These are phyloP conservation scores for Ogataea methanolica DNA, from an alignment of 805 yeast genomes.

Conservation along the genomic window DNA sequence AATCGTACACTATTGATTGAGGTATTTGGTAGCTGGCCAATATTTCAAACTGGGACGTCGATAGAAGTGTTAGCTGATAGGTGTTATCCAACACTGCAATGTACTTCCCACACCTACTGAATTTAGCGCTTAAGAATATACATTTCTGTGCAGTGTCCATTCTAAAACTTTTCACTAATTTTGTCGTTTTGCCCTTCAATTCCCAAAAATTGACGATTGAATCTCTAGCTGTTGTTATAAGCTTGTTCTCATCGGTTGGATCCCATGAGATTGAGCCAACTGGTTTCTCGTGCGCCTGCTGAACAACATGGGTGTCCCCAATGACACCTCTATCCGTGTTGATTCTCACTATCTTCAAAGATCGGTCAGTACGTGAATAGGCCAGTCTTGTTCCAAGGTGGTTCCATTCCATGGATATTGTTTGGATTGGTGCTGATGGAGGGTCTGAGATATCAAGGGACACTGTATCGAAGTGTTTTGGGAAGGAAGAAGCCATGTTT, in stretches of 20 bases:
- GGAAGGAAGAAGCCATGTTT: background rate
- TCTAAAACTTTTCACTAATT: slow-evolving; percentile 10
- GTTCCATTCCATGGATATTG: slow-evolving; percentile 36
- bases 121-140: slow-evolving; percentile 25
- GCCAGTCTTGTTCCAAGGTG: slow-evolving; percentile 38
- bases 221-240: slow-evolving; percentile 45
- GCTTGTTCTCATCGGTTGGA: slow-evolving; percentile 35
- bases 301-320: slow-evolving; percentile 33
- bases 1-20: slow-evolving; percentile 30
- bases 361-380: slow-evolving; percentile 38
- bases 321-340: slow-evolving; percentile 23
- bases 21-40: slow-evolving; percentile 19
- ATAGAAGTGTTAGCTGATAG: slow-evolving; percentile 28
- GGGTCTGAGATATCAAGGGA: slow-evolving; percentile 11
- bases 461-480: slow-evolving; percentile 11
- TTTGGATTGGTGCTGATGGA: slow-evolving; percentile 23
- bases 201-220: slow-evolving; percentile 40
- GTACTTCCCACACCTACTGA: slow-evolving; percentile 36
- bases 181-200: slow-evolving; percentile 26
- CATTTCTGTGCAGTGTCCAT: slow-evolving; percentile 1
- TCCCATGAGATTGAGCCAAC: slow-evolving; percentile 43
- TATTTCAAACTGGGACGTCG: slow-evolving; percentile 25
- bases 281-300: slow-evolving; percentile 36
- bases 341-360: slow-evolving; percentile 37
- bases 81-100: slow-evolving; percentile 35